phyloP scores from a whole-genome alignment of 768 basidiomycete genomes.

The Leccinum aurantiacum region DNA sequence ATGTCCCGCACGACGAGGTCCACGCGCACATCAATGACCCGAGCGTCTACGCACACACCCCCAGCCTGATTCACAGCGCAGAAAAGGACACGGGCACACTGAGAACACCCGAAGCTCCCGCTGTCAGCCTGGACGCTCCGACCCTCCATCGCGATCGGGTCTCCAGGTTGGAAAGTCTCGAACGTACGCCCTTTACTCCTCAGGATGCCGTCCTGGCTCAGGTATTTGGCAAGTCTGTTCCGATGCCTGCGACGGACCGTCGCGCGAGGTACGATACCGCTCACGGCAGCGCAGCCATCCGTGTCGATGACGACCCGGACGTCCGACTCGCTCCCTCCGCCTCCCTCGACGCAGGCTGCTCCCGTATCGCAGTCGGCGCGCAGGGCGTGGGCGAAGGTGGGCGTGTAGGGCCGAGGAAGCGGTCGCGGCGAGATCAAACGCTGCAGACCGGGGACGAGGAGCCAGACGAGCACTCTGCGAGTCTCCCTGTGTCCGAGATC shows the following conservation, averaged over 20 bases:
- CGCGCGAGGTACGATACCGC: neutral
- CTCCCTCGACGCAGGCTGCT: slow-evolving; percentile 7
- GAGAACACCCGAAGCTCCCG: slow-evolving; percentile 12
- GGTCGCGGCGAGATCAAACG: slow-evolving; percentile 36
- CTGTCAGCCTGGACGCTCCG: slow-evolving; percentile 9
- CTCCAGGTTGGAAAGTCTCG: neutral
- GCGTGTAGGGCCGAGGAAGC: slow-evolving; percentile 18
- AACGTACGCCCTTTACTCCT: slow-evolving; percentile 42
- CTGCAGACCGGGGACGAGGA: slow-evolving; percentile 32
- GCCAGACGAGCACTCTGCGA: slow-evolving; percentile 17
- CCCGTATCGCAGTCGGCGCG: neutral
- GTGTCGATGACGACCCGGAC: slow-evolving; percentile 9
- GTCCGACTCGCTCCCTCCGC: slow-evolving; percentile 16
- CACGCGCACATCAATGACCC: slow-evolving; percentile 28
- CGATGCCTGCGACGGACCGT: slow-evolving; percentile 3
- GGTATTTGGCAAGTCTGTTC: slow-evolving; percentile 20
- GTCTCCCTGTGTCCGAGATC: too few species aligned
- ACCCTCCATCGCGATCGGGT: neutral
- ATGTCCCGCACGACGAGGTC: too few species aligned
- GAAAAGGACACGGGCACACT: slow-evolving; percentile 14
- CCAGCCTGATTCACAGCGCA: slow-evolving; percentile 19
- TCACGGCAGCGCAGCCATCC: slow-evolving; percentile 11
- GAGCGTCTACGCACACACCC: slow-evolving; percentile 19
- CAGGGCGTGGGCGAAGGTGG: slow-evolving; percentile 14
- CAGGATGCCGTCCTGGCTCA: slow-evolving; percentile 65